phyloP scores from a whole-genome alignment of 129 eudicot genomes.

The Kitagawia praeruptora region DNA sequence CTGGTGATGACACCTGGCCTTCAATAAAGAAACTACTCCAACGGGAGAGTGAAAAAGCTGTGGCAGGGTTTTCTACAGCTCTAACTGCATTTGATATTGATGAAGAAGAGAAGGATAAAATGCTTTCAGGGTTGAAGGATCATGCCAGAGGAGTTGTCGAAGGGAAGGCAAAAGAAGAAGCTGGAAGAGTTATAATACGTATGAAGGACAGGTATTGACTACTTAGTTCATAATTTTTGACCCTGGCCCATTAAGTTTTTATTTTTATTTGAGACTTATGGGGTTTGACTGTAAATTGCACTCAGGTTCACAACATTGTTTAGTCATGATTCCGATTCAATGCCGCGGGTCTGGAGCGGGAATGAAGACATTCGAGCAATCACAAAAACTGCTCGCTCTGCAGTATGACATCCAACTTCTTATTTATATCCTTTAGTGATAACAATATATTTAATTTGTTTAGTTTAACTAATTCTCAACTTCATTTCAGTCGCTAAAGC shows the following conservation, averaged over 20 bases:
- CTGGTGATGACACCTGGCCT: conserved; percentile 87
- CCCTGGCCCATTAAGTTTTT: background rate
- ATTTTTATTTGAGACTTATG: background rate
- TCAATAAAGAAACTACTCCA: conserved; percentile 71
- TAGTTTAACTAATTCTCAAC: background rate
- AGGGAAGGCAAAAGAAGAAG: conserved; percentile 79
- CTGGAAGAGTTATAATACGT: conserved; percentile 69
- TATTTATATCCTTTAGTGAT: background rate
- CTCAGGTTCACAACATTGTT: conserved; percentile 69
- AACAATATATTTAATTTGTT: background rate
- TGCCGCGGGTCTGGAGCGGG: conserved; percentile 92
- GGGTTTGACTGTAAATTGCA: conserved; percentile 3
- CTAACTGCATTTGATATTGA: conserved; percentile 78
- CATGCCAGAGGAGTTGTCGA: conserved; percentile 79
- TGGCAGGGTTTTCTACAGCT: conserved; percentile 57
- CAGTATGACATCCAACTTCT: conserved; percentile 40
- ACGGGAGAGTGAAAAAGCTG: conserved; percentile 57
- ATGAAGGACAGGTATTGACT: conserved; percentile 76
- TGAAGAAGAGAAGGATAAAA: conserved; percentile 43
- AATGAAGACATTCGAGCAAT: conserved; percentile 81
- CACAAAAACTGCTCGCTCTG: conserved; percentile 61
- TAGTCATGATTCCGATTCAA: conserved; percentile 67
- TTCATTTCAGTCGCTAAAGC: conserved; percentile 48
- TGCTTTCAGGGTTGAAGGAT: conserved; percentile 49
- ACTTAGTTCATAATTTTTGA: background rate